Percentiles rank a stretch among this genome's conserved stretches.
These are phyloP conservation scores for Orbilia brochopaga DNA, from an alignment of 2,329 filamentous ascomycete genomes.

Conservation along the genomic window DNA sequence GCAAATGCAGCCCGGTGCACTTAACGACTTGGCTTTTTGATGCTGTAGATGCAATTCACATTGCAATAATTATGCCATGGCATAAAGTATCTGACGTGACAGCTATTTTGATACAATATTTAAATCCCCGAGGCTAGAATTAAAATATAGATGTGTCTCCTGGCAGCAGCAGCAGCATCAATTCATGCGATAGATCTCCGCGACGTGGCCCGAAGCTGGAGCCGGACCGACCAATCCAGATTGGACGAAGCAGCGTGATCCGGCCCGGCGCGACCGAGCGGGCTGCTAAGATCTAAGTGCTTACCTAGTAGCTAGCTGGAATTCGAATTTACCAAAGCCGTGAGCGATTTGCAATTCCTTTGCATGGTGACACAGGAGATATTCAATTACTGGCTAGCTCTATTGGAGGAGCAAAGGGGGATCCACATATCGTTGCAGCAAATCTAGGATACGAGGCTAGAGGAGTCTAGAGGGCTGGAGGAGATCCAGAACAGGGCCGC, in stretches of 20 bases:
- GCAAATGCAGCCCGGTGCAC: not conserved
- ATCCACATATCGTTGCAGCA: not conserved
- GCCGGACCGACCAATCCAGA: not conserved
- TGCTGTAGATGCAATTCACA: too few relatives aligned
- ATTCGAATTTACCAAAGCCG: too few relatives aligned
- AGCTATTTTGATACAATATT: too few relatives aligned
- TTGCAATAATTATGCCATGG: too few relatives aligned
- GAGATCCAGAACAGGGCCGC: slow-evolving; percentile 1
- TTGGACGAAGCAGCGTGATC: not conserved
- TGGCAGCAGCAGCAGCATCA: not conserved
- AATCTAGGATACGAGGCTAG: not conserved
- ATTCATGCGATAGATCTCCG: not conserved
- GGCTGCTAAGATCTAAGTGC: too few relatives aligned
- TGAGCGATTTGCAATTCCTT: not conserved
- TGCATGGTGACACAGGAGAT: slow-evolving; percentile 1
- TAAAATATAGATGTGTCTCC: too few relatives aligned
- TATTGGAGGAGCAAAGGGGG: not conserved
- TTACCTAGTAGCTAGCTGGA: not conserved
- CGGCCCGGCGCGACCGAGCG: not conserved
- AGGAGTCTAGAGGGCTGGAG: slow-evolving; percentile 5
- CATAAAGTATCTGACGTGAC: too few relatives aligned
- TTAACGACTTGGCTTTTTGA: too few relatives aligned
- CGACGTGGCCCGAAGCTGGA: not conserved
- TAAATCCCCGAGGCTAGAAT: too few relatives aligned
- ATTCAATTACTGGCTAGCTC: not conserved